Conservation (phyloP, 2,329 filamentous ascomycete species). For the Aspergillus sp. region DNA sequence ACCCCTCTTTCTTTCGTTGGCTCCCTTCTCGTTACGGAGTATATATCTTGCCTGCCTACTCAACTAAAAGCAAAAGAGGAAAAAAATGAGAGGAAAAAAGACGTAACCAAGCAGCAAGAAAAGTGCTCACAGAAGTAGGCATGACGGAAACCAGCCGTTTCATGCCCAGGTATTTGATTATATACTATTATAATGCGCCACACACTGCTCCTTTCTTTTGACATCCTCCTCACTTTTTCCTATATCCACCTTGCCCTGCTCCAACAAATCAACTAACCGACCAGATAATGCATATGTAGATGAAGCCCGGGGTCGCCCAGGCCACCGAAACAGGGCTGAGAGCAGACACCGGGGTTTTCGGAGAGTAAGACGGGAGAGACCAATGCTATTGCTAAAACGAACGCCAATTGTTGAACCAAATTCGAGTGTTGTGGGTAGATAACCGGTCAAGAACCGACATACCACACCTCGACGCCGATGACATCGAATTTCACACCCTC, state of each 20-base stretch:
- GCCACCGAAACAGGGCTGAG: background rate
- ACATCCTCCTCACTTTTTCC: background rate
- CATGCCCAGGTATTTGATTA: conserved; percentile 20
- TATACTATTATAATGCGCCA: conserved; percentile 2
- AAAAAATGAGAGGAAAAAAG: background rate
- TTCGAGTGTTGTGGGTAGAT: background rate
- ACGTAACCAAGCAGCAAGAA: background rate
- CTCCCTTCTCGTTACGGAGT: background rate
- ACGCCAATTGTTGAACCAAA: background rate
- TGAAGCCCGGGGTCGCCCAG: background rate
- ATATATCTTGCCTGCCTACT: background rate
- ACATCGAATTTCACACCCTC: conserved; percentile 92
- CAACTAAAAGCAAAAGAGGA: background rate
- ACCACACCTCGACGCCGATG: conserved; percentile 91
- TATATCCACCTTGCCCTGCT: background rate
- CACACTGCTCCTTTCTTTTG: background rate
- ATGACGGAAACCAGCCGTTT: conserved; percentile 17
- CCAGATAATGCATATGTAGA: background rate
- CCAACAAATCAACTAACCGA: background rate
- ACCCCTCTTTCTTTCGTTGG: no score
- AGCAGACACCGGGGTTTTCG: background rate
- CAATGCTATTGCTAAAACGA: no score
- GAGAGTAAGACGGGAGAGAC: background rate
- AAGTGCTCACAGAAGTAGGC: background rate
- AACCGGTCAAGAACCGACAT: conserved; percentile 62